Evolutionary conservation across 352 stramenopile species (phyloP).

Genomic region (Globisporangium middletonii): DNA sequence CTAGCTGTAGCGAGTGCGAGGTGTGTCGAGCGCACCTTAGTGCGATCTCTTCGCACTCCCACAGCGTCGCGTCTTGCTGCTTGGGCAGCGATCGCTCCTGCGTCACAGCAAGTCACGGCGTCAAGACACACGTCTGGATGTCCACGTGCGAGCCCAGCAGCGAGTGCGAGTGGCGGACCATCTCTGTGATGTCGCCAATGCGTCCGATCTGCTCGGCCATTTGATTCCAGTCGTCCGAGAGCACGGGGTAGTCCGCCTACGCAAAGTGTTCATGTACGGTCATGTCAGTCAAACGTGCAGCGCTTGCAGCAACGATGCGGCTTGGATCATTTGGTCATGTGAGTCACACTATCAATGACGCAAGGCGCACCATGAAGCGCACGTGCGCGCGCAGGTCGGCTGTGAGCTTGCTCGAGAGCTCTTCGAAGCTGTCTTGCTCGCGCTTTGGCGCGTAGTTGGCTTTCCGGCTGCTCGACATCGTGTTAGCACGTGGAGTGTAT

Average conservation of each 20-base stretch:
- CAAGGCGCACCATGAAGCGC: conserved; percentile 61
- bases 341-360: not conserved
- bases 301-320: not conserved
- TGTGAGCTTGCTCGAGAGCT: conserved; percentile 82
- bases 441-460: conserved; percentile 52
- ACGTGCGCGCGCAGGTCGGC: conserved; percentile 83
- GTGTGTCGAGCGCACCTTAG: conserved; percentile 33
- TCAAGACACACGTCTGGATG: not conserved
- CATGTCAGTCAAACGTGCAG: not conserved
- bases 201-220: conserved; percentile 87
- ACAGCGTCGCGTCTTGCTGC: conserved; percentile 82
- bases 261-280: not conserved
- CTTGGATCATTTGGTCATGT: not conserved
- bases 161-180: conserved; percentile 25
- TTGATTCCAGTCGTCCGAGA: conserved; percentile 83
- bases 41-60: conserved; percentile 87
- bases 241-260: conserved; percentile 78
- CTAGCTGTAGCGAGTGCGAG: not conserved
- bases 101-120: not conserved
- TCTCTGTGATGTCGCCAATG: conserved; percentile 88
- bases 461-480: conserved; percentile 46
- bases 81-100: conserved; percentile 77
- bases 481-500: not conserved
- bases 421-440: conserved; percentile 72
- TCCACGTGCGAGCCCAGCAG: not conserved